Conservation (phyloP, 192 early-diverging fungal species). For the Spizellomyces punctatus region DNA sequence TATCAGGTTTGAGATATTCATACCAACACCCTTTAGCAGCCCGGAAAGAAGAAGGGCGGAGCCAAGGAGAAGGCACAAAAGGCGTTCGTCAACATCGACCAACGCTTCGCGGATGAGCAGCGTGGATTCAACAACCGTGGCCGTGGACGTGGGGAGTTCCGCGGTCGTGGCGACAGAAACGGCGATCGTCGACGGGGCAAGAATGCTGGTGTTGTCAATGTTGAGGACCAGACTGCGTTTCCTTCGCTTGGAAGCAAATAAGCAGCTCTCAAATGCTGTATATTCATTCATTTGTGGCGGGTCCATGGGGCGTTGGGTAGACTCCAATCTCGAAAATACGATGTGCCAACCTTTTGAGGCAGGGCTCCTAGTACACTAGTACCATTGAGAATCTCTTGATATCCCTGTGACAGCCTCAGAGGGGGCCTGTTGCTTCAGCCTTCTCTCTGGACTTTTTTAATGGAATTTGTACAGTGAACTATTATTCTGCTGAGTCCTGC, state of each 20-base stretch:
- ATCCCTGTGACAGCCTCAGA: too few relatives aligned
- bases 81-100: constrained; percentile 75
- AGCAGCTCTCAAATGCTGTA: not conserved
- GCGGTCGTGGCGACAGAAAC: constrained; percentile 64
- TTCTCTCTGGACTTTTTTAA: too few relatives aligned
- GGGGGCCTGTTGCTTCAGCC: too few relatives aligned
- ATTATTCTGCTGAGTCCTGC: too few relatives aligned
- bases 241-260: constrained; percentile 44
- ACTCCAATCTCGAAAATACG: too few relatives aligned
- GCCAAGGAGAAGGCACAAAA: constrained; percentile 60
- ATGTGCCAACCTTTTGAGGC: too few relatives aligned
- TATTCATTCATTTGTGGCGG: too few relatives aligned
- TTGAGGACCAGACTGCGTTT: constrained; percentile 45
- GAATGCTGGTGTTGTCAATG: constrained; percentile 31
- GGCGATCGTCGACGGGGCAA: constrained; percentile 53
- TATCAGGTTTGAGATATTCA: too few relatives aligned
- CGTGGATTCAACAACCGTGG: constrained; percentile 49
- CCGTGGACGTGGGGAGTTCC: constrained; percentile 39
- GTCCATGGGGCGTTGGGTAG: too few relatives aligned
- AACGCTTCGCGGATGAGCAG: constrained; percentile 71
- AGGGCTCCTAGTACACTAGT: too few relatives aligned
- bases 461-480: too few relatives aligned
- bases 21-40: constrained; percentile 1
- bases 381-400: too few relatives aligned
- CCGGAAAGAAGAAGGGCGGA: constrained; percentile 53